Base-by-base conservation (phyloP, 1,284 basidiomycete species). In the Wolfiporia cocos region DNA sequence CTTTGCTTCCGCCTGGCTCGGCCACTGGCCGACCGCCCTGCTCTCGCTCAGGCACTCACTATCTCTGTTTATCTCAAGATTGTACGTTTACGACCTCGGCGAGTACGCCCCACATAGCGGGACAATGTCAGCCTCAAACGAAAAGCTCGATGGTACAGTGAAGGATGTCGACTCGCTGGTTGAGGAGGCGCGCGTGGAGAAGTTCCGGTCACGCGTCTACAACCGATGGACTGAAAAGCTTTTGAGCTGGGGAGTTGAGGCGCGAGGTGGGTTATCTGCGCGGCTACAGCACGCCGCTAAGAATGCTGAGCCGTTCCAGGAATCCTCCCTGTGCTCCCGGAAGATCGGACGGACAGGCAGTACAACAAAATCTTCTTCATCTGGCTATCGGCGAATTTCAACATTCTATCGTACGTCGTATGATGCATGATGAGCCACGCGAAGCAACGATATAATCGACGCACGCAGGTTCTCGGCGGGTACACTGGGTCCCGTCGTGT, bases 311-410 rank as follows among this genome's bases (percentile, higher is more conserved):
- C 9, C 21, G 36, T 11, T 31, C 9, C 42, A 77, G 78, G 77
- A 0, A 79, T 74, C 23, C 59, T 66, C 20, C 78, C 78, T 1
- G 73, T 79, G 0, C 56, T 70, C 0, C 44, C 62, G 4, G 62
- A 67, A 22, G 65, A 82, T 38, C 69, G 82, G 15, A 76, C 65
- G 5, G 82, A 84, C 52, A 74, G 66, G 2, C 76, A 82, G 42
- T 83, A 74, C 59, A 73, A 66, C 62, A 85, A 86, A 50, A 71
- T 86, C 7, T 87, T 88, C 65, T 86, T 84, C 58, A 67, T 88
- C 17, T 88, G 81, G 80, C 71, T 86, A 45, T 77, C 86, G 0
- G 68, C 73, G 44, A 88, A 86, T 61, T 70, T 76, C 56, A 87
- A 86, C 53, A 81, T 88, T 42, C 68, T 88, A 37, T 82, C 84